A percentile compares a stretch with the other conserved stretches of the same genome.
phyloP scores from a whole-genome alignment of 805 yeast genomes.

The Sungouiozyma ichnusensis region DNA sequence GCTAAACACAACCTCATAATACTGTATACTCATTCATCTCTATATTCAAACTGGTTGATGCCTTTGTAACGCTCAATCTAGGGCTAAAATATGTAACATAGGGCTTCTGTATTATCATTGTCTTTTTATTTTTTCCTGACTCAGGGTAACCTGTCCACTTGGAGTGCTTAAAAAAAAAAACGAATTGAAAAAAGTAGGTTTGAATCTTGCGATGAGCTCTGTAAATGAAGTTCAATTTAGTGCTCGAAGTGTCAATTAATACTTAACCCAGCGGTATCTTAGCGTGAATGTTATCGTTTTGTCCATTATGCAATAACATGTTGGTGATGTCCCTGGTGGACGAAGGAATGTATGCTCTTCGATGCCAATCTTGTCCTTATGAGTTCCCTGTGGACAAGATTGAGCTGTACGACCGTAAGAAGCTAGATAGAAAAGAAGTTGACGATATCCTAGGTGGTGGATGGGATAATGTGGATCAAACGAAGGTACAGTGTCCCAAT shows the following conservation, averaged over 20 bases:
- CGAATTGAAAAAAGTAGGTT: background rate
- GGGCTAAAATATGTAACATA: background rate
- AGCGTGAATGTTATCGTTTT: slow-evolving; percentile 72
- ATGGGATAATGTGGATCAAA: slow-evolving; percentile 98
- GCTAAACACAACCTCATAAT: slow-evolving; percentile 16
- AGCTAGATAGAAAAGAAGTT: slow-evolving; percentile 75
- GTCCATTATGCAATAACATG: slow-evolving; percentile 93
- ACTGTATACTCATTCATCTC: background rate
- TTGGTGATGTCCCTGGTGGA: slow-evolving; percentile 56
- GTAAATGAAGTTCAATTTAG: background rate
- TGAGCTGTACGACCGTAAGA: slow-evolving; percentile 76
- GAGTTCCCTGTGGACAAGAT: slow-evolving; percentile 80
- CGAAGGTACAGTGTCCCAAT: slow-evolving; percentile 80
- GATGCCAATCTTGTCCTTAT: slow-evolving; percentile 92
- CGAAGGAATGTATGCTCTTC: slow-evolving; percentile 52
- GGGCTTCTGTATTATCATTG: background rate
- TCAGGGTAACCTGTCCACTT: background rate
- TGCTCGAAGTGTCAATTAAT: background rate
- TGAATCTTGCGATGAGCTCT: background rate
- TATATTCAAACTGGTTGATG: background rate
- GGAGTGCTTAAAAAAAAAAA: background rate
- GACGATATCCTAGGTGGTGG: slow-evolving; percentile 97
- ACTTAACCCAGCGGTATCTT: too few species aligned
- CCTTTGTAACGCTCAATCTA: background rate
- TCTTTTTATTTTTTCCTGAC: too few species aligned